Evolutionary conservation across 2,329 filamentous ascomycete genomes (phyloP).

Genomic region (Trichoderma atroviride): DNA sequence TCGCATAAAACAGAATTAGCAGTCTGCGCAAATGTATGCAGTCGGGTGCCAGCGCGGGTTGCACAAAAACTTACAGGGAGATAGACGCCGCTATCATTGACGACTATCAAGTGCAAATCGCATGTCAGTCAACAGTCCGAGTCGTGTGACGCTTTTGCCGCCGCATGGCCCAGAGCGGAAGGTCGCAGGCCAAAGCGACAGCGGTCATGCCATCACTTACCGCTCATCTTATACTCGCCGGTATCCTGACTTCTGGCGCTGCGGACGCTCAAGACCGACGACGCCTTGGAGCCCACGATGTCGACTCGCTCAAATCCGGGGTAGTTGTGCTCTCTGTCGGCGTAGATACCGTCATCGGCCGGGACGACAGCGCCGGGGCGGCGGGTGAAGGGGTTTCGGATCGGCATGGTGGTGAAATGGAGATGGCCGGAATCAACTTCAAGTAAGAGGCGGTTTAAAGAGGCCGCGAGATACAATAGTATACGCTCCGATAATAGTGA

Average conservation of each 20-base stretch:
- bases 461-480: background rate
- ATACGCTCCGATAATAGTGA: background rate
- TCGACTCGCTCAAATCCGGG: constrained; percentile 63
- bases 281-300: constrained; percentile 63
- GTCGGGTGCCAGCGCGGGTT: background rate
- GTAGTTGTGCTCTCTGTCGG: constrained; percentile 40
- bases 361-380: constrained; percentile 52
- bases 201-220: constrained; percentile 50
- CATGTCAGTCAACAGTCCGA: constrained; percentile 31
- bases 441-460: background rate
- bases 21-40: background rate
- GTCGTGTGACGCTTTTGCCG: constrained; percentile 32
- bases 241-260: constrained; percentile 64
- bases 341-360: constrained; percentile 57
- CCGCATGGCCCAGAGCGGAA: constrained; percentile 17
- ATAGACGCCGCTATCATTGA: constrained; percentile 94
- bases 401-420: constrained; percentile 56
- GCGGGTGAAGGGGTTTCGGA: constrained; percentile 72
- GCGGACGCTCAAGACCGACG: constrained; percentile 63
- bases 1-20: constrained; percentile 18
- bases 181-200: constrained; percentile 20
- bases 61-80: constrained; percentile 68
- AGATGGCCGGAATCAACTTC: background rate
- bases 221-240: constrained; percentile 79
- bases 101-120: constrained; percentile 60